Conservation (phyloP, 2,329 filamentous ascomycete genomes). For the Claviceps digitariae region DNA sequence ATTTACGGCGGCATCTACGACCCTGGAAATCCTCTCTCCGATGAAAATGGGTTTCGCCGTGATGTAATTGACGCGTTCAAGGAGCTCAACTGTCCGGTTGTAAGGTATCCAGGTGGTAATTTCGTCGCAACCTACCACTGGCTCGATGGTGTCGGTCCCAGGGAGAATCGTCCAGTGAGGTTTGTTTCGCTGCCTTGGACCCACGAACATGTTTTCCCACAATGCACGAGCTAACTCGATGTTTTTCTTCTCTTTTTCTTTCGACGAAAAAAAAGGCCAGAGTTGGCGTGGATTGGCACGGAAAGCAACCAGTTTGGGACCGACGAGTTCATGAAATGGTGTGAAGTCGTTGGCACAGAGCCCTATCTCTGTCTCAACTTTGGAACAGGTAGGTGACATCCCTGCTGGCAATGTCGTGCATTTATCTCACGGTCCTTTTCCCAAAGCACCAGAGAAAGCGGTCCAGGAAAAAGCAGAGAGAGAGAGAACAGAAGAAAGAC, state of each 20-base stretch:
- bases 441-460: not conserved
- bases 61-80: not conserved
- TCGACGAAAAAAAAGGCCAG: not conserved
- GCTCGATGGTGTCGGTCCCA: not conserved
- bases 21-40: not conserved
- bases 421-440: not conserved
- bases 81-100: not conserved
- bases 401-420: not conserved
- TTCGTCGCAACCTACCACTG: slow-evolving; percentile 1
- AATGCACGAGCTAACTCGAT: not conserved
- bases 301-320: not conserved
- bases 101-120: not conserved
- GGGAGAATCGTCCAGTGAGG: not conserved
- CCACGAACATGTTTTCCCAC: not conserved
- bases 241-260: not conserved
- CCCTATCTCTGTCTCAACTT: not conserved
- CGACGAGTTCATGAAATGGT: slow-evolving; percentile 1
- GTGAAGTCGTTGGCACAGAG: not conserved
- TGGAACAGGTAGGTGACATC: not conserved
- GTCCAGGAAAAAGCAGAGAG: not conserved
- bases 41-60: not conserved
- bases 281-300: not conserved
- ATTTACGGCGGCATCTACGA: not conserved
- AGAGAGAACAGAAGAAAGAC: not conserved
- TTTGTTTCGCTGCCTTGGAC: not conserved